Conservation (phyloP, 1,284 basidiomycete genomes). For the Leucoagaricus sp. region DNA sequence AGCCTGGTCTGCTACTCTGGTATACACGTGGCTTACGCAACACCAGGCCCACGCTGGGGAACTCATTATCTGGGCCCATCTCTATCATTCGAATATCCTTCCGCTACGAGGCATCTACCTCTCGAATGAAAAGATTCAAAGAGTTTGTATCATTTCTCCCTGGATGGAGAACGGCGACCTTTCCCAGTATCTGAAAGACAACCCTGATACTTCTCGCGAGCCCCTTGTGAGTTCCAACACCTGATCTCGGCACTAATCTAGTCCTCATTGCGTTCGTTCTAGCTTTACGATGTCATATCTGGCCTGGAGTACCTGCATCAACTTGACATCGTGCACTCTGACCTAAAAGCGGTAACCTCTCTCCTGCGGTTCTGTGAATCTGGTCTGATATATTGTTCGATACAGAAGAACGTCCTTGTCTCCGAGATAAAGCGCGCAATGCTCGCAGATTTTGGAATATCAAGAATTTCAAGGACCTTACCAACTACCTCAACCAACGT, state of each 20-base stretch:
- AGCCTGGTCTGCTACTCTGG: background rate
- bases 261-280: background rate
- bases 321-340: background rate
- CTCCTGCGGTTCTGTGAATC: too few species aligned
- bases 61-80: background rate
- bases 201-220: background rate
- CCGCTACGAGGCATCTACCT: background rate
- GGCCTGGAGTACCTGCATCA: background rate
- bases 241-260: background rate
- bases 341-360: background rate
- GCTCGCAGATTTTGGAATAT: background rate
- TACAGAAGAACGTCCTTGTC: background rate
- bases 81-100: background rate
- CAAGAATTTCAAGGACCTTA: background rate
- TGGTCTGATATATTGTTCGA: background rate
- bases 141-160: background rate
- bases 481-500: background rate
- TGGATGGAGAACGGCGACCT: background rate
- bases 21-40: background rate
- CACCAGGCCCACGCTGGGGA: background rate
- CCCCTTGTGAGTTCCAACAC: background rate
- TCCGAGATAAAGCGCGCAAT: background rate
- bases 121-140: background rate
- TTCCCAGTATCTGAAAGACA: background rate
- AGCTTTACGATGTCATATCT: background rate